phyloP scores from a whole-genome alignment of 257 asterid genomes.

The Petunia axillaris region DNA sequence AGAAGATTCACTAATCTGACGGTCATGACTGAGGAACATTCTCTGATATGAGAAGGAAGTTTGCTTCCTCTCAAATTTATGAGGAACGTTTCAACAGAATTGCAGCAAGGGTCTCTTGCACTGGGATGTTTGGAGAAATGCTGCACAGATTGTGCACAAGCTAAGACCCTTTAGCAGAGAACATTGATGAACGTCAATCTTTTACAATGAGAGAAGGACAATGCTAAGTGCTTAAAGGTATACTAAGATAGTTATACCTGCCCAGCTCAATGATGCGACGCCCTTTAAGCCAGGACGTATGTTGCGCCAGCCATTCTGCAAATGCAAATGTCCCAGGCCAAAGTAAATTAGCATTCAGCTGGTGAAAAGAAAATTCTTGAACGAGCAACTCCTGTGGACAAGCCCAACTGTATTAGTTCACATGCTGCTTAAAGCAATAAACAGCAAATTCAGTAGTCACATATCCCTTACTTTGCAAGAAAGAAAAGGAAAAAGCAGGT shows the following conservation, averaged over 20 bases:
- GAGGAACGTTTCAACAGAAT: not conserved
- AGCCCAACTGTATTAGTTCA: constrained; percentile 23
- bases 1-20: not conserved
- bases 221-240: not conserved
- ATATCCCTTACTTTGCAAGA: not conserved
- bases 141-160: not conserved
- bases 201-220: not conserved
- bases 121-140: not conserved
- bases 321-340: constrained; percentile 99
- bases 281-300: constrained; percentile 62
- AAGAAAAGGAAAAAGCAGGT: not conserved
- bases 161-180: not conserved
- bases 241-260: constrained; percentile 48
- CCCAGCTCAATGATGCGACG: constrained; percentile 77
- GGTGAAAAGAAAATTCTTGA: constrained; percentile 87
- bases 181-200: not conserved
- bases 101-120: constrained; percentile 10
- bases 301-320: constrained; percentile 77
- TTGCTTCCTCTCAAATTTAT: not conserved
- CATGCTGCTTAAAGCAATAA: not conserved
- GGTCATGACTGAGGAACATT: not conserved
- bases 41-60: not conserved
- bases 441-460: not conserved
- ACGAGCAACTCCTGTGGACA: constrained; percentile 70
- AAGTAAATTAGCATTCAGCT: constrained; percentile 84